Percentiles rank a stretch among this genome's conserved stretches.
phyloP scores from a whole-genome alignment of 148 eudicot genomes.

The Amaranthus palmeri region DNA sequence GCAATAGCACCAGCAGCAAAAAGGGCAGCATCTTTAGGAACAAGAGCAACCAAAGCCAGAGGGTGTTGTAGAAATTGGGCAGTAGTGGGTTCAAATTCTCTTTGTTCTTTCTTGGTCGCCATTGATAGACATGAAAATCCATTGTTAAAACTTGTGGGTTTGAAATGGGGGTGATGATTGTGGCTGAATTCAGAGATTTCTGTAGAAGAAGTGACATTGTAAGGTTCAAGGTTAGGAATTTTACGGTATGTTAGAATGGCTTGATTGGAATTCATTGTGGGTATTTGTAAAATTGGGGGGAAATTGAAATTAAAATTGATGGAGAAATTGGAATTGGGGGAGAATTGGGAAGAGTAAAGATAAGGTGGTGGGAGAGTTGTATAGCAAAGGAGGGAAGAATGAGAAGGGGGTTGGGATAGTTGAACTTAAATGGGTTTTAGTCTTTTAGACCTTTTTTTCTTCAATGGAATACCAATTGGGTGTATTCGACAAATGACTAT shows the following conservation, averaged over 20 bases:
- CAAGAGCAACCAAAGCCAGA: constrained; percentile 46
- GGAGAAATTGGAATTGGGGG: background rate
- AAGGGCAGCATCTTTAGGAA: constrained; percentile 66
- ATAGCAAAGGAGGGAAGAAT: background rate
- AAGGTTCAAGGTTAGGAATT: constrained; percentile 42
- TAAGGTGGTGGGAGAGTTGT: constrained; percentile 7
- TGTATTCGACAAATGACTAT: no score
- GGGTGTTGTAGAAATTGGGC: constrained; percentile 70
- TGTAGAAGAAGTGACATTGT: constrained; percentile 11
- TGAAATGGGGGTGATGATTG: constrained; percentile 8
- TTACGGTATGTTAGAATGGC: constrained; percentile 25
- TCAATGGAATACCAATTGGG: no score
- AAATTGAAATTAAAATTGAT: no score
- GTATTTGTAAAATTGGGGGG: background rate
- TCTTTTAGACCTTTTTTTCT: no score
- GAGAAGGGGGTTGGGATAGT: background rate
- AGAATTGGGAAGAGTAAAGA: background rate
- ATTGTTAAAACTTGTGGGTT: background rate
- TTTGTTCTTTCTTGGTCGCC: constrained; percentile 31
- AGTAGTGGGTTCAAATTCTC: constrained; percentile 40
- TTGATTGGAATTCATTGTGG: constrained; percentile 14
- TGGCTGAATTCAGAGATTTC: constrained; percentile 18
- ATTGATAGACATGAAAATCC: constrained; percentile 48
- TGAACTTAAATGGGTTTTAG: background rate
- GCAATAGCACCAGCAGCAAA: constrained; percentile 84